These are phyloP conservation scores for Penicillium capsulatum DNA, from an alignment of 2,329 filamentous ascomycete species.

Conservation along the genomic window DNA sequence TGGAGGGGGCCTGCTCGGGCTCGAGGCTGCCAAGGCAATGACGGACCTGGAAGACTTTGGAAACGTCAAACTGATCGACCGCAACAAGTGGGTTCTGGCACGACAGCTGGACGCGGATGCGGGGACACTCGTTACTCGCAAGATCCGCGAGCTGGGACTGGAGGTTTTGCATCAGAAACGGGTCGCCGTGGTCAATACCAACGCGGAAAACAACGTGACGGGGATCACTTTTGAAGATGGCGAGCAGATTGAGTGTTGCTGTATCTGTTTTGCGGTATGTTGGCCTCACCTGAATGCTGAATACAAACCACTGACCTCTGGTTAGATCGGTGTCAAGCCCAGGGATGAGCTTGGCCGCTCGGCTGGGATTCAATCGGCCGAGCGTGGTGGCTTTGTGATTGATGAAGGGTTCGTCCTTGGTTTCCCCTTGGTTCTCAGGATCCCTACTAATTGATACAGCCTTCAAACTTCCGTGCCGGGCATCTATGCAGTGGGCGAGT, in stretches of 20 bases:
- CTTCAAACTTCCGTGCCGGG: conserved; percentile 66
- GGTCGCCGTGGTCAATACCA: conserved; percentile 67
- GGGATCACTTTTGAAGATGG: conserved; percentile 80
- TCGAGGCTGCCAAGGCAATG: conserved; percentile 90
- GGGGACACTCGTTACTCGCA: conserved; percentile 74
- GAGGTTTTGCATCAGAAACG: conserved; percentile 75
- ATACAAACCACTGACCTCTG: background rate
- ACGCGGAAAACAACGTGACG: conserved; percentile 62
- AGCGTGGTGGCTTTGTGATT: conserved; percentile 66
- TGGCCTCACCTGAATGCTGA: background rate
- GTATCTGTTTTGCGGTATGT: conserved; percentile 73
- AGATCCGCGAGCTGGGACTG: conserved; percentile 71
- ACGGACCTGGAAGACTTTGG: conserved; percentile 73
- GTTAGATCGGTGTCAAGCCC: conserved; percentile 70
- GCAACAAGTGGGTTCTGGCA: conserved; percentile 76
- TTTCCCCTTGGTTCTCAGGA: background rate
- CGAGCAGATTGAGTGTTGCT: conserved; percentile 69
- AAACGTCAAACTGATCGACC: conserved; percentile 73
- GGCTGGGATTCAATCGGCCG: conserved; percentile 67
- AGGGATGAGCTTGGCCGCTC: conserved; percentile 70
- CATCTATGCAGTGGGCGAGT: conserved; percentile 86
- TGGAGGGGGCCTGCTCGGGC: conserved; percentile 76
- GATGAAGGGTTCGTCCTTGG: conserved; percentile 32
- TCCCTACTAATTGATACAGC: conserved; percentile 18
- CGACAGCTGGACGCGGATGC: conserved; percentile 79